Conservation (phyloP, 345 rosid species). For the Heritiera fomes region DNA sequence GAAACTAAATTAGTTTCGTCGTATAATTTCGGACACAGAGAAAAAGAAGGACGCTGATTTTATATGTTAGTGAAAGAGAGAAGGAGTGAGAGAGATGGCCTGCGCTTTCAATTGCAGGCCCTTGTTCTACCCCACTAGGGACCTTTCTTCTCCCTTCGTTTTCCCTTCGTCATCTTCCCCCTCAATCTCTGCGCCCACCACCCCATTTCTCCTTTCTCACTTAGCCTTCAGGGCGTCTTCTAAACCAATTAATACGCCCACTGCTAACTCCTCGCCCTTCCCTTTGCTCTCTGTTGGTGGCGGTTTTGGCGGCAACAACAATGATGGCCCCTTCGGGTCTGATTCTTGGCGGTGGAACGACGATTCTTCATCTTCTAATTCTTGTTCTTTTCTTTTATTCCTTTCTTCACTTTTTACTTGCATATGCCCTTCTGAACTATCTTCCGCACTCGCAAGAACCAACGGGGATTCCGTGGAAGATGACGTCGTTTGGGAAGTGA, state of each 20-base stretch:
- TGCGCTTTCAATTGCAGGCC: conserved; percentile 18
- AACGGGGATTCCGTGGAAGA: conserved; percentile 26
- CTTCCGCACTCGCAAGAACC: conserved; percentile 38
- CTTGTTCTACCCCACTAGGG: background rate
- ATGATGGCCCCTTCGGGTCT: conserved; percentile 20
- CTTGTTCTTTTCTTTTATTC: conserved; percentile 19
- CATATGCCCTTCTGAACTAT: conserved; percentile 42
- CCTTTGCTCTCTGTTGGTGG: conserved; percentile 25
- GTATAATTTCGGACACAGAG: background rate
- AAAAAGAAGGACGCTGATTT: background rate
- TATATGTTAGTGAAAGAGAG: background rate
- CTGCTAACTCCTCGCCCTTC: conserved; percentile 10
- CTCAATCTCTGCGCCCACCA: background rate
- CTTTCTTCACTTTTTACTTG: conserved; percentile 38
- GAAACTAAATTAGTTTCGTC: background rate
- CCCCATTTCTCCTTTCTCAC: background rate
- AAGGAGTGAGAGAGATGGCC: background rate
- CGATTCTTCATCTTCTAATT: conserved; percentile 25
- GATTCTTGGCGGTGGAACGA: conserved; percentile 38
- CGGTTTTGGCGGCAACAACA: conserved; percentile 24
- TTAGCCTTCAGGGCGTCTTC: background rate
- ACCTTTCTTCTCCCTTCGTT: conserved; percentile 8
- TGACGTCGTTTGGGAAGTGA: conserved; percentile 67
- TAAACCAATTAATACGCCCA: background rate
- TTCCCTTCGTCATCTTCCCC: conserved; percentile 6